Conservation (phyloP, 2,329 filamentous ascomycete genomes). For the Chrysoporthe cubensis region DNA sequence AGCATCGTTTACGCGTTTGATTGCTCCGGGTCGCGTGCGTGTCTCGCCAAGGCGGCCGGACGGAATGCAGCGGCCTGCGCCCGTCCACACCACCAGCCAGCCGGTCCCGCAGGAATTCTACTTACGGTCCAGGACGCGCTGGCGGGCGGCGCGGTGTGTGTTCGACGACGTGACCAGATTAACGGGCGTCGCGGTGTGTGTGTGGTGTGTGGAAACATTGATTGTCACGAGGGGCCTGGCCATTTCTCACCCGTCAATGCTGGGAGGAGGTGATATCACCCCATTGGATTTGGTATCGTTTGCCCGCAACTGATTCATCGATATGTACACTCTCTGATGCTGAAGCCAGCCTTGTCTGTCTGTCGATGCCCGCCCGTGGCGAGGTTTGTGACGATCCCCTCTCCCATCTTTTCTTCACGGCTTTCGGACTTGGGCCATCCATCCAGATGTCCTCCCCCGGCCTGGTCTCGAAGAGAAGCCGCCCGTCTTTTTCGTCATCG, state of each 20-base stretch:
- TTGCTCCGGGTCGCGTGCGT: neutral
- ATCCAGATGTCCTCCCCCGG: constrained; percentile 13
- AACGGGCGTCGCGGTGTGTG: no score
- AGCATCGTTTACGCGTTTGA: neutral
- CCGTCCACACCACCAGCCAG: no score
- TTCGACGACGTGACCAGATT: no score
- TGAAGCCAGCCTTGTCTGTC: constrained; percentile 14
- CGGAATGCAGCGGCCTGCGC: neutral
- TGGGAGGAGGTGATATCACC: constrained; percentile 12
- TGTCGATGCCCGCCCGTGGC: constrained; percentile 4
- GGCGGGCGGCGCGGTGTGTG: no score
- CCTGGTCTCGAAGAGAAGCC: constrained; percentile 14
- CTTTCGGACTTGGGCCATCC: neutral
- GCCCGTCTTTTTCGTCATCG: constrained; percentile 17
- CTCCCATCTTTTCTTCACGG: constrained; percentile 4
- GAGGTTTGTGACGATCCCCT: constrained; percentile 7
- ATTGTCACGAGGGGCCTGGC: no score
- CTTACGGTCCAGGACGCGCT: no score
- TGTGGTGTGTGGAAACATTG: no score
- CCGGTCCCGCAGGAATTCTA: no score
- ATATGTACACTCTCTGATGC: constrained; percentile 24
- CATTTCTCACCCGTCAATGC: neutral
- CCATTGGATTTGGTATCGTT: constrained; percentile 24
- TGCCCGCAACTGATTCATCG: constrained; percentile 24
- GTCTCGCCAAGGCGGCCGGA: neutral